Base-by-base conservation (phyloP, 2,329 filamentous ascomycete genomes). In the Corniculantispora saksenae region DNA sequence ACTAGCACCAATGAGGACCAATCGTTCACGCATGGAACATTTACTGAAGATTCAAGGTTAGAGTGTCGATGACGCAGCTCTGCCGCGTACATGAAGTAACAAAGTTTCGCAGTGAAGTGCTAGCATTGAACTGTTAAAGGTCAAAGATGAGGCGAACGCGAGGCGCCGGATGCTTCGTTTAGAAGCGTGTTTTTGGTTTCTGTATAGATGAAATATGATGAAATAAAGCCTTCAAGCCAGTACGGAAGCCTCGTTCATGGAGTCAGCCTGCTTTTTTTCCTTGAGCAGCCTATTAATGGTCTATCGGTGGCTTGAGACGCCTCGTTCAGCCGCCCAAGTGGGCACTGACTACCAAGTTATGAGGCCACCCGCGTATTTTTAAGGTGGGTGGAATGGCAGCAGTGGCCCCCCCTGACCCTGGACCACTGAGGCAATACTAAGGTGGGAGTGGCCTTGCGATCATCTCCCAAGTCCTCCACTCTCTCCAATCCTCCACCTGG, bases 381-480 rank as follows among this genome's bases (percentile, higher is more conserved):
- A n/a, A n/a, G n/a, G n/a, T n/a, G n/a, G n/a, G n/a, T 63, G 60
- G 60, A 63, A 56, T 56, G 60, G 35, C 19, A 38, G 43, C 3
- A 19, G 38, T 43, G 27, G 35, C 43, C 35, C 43, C n/a, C 32
- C 32, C 32, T 32, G 32, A 32, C 32, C 53, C 23, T 25, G 47
- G 32, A 25, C 38, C 32, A 51, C 58, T 48, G 56, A 32, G 55
- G 47, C 56, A 54, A 21, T 56, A 63, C 35, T 40, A 21, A 10
- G 25, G 48, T 54, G 35, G 25, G 21, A 50, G 25, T 53, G 47
- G 32, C 43, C 17, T 47, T 58, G 61, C 53, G 61, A 63, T 63
- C 53, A 63, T 63, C 29, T 45, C 29, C 29, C 53, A 58, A 43
- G 17, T 29, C 48, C 53, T 51, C 54, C 61, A 57, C 61, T 50